Conservation (phyloP, 179 eudicot genomes). For the Corrigiola litoralis region DNA sequence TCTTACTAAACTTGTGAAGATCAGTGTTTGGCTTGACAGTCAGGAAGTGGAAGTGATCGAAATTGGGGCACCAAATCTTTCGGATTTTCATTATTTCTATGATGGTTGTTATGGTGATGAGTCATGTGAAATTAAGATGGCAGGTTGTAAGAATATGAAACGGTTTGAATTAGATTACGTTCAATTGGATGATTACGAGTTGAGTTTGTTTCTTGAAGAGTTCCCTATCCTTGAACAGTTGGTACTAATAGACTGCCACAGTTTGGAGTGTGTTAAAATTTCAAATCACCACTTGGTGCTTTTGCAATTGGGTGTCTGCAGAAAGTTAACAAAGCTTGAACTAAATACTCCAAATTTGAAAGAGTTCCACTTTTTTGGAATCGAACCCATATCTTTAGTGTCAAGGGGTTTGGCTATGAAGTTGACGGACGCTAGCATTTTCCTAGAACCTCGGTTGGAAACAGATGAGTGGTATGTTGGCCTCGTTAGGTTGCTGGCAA, state of each 20-base stretch:
- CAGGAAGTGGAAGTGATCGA: background rate
- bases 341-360: constrained; percentile 3
- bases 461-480: background rate
- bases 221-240: constrained; percentile 3
- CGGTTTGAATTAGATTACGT: background rate
- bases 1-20: constrained; percentile 10
- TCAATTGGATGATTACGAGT: background rate
- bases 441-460: background rate
- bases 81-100: background rate
- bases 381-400: background rate
- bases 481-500: constrained; percentile 7
- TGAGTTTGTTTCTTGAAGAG: background rate
- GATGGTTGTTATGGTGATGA: background rate
- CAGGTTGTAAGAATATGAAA: constrained; percentile 6
- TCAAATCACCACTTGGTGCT: background rate
- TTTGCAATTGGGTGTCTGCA: background rate
- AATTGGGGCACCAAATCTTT: constrained; percentile 1
- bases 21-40: background rate
- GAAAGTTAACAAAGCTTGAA: background rate
- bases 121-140: background rate
- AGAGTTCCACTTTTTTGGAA: background rate
- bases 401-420: background rate
- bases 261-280: background rate
- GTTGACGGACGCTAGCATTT: background rate
- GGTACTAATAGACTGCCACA: background rate